Evolutionary conservation across 2,329 filamentous ascomycete genomes (phyloP), one percentile per base, ranked within the genome.

Genomic region (Xylaria sp.): DNA sequence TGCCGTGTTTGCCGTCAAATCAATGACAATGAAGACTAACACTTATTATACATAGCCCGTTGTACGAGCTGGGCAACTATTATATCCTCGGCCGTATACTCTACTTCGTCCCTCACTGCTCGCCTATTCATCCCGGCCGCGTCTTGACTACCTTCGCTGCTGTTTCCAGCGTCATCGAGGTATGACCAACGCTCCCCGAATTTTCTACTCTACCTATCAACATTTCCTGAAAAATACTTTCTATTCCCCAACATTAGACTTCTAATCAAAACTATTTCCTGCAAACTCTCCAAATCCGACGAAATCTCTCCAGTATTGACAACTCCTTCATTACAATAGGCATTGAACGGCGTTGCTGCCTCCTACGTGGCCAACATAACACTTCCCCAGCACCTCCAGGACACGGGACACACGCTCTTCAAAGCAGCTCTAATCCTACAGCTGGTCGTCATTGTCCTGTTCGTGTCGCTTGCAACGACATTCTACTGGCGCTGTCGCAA

Each of bases 1-100:
- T 13, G 11, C 20, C 22, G 20, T n/a, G 15, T 10, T 39, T 29
- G n/a, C 20, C 20, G 25, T 5, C 20, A 10, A 15, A 45, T 17
- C 5, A 2, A 15, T 15, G 38, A 4, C 5, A 20, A 25, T 25
- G 22, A 38, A 27, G 33, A 33, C 59, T 67, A 44, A 70, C 73
- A 36, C 49, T 39, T 25, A 5, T 29, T 7, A 22, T n/a, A n/a
- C n/a, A n/a, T 49, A 84, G 84, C 20, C 86, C 87, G 1, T 77
- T 88, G 9, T 84, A 87, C 57, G 85, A 87, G 62, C 81, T 86
- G 3, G 81, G 82, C 47, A 87, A 88, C 72, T 89, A 89, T 73
- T 83, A 87, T 69, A 80, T 88, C 51, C 82, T 89, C 56, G 84
- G 83, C 2, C 82, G 86, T 2, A 80, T 87, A 17, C 78, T 89